Conservation (phyloP, 2,329 filamentous ascomycete genomes). For the Colletotrichum tofieldiae region DNA sequence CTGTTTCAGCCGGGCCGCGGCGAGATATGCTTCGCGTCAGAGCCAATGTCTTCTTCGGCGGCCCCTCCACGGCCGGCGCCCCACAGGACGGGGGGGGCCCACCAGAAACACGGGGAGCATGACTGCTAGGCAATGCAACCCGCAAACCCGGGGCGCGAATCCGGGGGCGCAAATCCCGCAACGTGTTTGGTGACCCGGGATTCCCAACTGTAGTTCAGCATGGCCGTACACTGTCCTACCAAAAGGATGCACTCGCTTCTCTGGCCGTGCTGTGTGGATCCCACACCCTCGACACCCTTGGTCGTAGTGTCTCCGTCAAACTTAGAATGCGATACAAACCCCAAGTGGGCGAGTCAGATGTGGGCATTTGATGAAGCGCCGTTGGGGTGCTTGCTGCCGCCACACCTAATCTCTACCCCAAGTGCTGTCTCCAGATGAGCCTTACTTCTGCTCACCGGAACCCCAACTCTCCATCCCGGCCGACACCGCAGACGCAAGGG, state of each 20-base stretch:
- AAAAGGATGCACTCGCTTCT: not conserved
- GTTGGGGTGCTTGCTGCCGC: not conserved
- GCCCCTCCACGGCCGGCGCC: not conserved
- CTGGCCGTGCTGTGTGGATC: not conserved
- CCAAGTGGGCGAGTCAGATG: too few relatives aligned
- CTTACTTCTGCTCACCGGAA: not conserved
- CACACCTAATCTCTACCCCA: not conserved
- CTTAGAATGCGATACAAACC: too few relatives aligned
- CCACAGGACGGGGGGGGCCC: not conserved
- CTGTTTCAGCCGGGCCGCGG: not conserved
- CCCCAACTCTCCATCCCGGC: not conserved
- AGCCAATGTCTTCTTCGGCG: not conserved
- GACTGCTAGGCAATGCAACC: conserved; percentile 14
- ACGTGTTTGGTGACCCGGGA: not conserved
- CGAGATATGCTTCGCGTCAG: not conserved
- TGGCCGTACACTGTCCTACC: not conserved
- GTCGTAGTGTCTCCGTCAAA: too few relatives aligned
- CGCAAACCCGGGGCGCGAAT: conserved; percentile 26
- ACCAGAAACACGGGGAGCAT: conserved; percentile 11
- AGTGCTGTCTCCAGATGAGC: not conserved
- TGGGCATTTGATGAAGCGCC: not conserved
- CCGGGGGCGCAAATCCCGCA: not conserved
- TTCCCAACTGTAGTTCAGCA: not conserved
- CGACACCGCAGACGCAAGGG: not conserved
- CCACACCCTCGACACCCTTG: too few relatives aligned